Evolutionary conservation across 495 filamentous ascomycete species (phyloP), one percentile per base, ranked within the genome.

Genomic region (Neurospora discreta): DNA sequence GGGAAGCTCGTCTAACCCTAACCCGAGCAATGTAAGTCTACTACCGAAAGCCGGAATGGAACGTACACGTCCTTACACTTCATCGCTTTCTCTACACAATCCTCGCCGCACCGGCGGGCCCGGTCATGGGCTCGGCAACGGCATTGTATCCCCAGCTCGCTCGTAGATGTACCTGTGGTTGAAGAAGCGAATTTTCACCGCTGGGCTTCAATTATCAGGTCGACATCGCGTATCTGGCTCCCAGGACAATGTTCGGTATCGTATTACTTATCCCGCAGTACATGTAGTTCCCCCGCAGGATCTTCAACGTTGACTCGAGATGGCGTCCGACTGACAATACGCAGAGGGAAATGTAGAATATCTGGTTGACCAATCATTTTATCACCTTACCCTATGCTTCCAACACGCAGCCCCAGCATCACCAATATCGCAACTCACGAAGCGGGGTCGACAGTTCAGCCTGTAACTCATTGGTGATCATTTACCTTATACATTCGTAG

Each of bases 401-500:
- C n/a, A n/a, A n/a, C n/a, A n/a, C n/a, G 4, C 42, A 44, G 10
- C 23, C 23, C 46, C 23, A 30, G 46, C 16, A 70, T 70, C 6
- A 2, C 42, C 71, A 71, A 69, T 42, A 60, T 71, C 41, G 43
- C 74, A 71, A 70, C 69, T 74, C 23, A 60, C n/a, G 72, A 71
- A 71, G 75, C 74, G 70, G 69, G 73, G 74, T 72, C 71, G 73
- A 73, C 72, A 74, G 71, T 77, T 77, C 72, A 74, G 70, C 23
- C 72, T 69, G 65, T 74, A 68, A 71, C 33, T 33, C 23, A 75
- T 75, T 73, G 72, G 60, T 39, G 36, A 23, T 11, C 46, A 68
- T 38, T 46, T 30, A 3, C 23, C 39, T 2, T 9, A 30, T 73
- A 39, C 36, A 16, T 15, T 10, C 46, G 58, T 52, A 36, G 0